phyloP scores from a whole-genome alignment of 768 basidiomycete genomes.

The Jaapia argillacea region DNA sequence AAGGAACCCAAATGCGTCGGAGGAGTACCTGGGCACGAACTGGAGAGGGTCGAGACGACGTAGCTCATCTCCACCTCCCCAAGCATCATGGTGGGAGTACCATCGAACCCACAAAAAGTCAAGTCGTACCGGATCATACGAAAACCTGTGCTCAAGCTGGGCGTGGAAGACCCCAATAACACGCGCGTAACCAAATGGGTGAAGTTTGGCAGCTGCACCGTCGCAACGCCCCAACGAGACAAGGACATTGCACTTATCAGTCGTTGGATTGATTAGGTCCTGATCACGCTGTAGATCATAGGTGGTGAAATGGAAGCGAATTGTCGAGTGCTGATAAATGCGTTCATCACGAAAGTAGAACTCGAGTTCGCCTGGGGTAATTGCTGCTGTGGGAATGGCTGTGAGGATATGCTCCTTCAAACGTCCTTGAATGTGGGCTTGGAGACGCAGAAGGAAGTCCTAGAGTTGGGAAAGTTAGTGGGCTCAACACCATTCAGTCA shows the following conservation, averaged over 20 bases:
- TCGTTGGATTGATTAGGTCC: constrained; percentile 29
- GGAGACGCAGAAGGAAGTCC: constrained; percentile 20
- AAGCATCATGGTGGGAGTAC: background rate
- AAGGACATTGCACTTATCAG: constrained; percentile 22
- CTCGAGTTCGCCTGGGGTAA: background rate
- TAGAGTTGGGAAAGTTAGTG: no score
- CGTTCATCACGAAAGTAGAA: constrained; percentile 8
- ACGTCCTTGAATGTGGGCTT: constrained; percentile 20
- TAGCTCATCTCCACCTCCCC: background rate
- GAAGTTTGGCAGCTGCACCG: constrained; percentile 1
- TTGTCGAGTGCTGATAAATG: constrained; percentile 20
- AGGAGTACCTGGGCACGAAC: constrained; percentile 22
- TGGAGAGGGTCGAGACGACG: constrained; percentile 24
- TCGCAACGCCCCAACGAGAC: constrained; percentile 9
- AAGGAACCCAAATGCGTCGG: constrained; percentile 32
- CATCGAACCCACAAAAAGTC: constrained; percentile 14
- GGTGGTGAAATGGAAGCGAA: constrained; percentile 29
- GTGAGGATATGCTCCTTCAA: constrained; percentile 7
- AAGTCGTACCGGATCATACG: background rate
- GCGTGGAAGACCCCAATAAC: constrained; percentile 19
- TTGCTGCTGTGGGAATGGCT: background rate
- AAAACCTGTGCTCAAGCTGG: constrained; percentile 8
- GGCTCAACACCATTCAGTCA: no score
- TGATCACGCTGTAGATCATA: constrained; percentile 31
- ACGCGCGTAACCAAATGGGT: constrained; percentile 22